Evolutionary conservation across 1,139 yeast genomes (phyloP).

Genomic region (Candida anutae): DNA sequence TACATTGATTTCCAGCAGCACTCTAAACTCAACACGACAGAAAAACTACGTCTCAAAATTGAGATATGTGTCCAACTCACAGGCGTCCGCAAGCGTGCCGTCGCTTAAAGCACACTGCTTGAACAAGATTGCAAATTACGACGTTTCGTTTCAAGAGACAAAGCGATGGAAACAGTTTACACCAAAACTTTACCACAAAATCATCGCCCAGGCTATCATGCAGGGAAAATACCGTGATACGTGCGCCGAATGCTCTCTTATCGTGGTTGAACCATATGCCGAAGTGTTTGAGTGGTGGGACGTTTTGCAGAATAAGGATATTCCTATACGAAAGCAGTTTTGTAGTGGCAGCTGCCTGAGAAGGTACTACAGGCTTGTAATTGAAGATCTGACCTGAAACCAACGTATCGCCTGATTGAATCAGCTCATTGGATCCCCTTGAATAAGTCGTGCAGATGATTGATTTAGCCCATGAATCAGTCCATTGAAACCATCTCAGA

Average conservation of each 20-base stretch:
- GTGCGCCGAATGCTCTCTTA: constrained; percentile 42
- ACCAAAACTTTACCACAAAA: constrained; percentile 25
- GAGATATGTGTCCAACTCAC: constrained; percentile 4
- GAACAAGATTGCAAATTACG: constrained; percentile 36
- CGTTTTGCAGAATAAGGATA: constrained; percentile 26
- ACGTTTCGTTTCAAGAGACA: constrained; percentile 38
- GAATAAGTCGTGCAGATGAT: too few species aligned
- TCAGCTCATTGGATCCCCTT: too few species aligned
- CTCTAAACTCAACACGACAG: constrained; percentile 8
- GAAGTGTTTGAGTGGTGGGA: constrained; percentile 60
- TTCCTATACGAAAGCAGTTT: constrained; percentile 40
- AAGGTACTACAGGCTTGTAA: too few species aligned
- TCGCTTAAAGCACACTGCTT: constrained; percentile 36
- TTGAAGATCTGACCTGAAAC: too few species aligned
- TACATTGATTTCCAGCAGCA: constrained; percentile 8
- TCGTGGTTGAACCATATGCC: constrained; percentile 44
- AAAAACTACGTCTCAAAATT: constrained; percentile 20
- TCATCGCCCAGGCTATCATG: constrained; percentile 36
- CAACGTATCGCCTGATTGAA: too few species aligned
- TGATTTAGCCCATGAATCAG: too few species aligned
- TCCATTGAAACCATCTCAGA: too few species aligned
- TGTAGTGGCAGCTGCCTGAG: constrained; percentile 37
- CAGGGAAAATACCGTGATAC: constrained; percentile 37
- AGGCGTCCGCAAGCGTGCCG: constrained; percentile 15
- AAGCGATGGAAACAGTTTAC: constrained; percentile 34